phyloP scores from a whole-genome alignment of 129 eudicot species.

The Flaveria trinervia region DNA sequence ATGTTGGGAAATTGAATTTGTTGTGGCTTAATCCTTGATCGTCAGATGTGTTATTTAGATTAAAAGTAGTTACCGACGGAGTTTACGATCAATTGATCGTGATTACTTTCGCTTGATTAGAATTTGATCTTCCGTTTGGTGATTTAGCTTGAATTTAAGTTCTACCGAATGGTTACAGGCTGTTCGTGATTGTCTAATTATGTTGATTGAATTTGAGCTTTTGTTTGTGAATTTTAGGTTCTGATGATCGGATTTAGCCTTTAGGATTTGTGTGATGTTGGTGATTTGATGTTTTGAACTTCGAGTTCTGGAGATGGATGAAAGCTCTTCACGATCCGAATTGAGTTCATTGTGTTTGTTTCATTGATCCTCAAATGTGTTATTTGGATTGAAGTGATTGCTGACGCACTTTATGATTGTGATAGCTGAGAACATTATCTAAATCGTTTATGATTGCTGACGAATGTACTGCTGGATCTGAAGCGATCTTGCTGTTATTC shows the following conservation, averaged over 20 bases:
- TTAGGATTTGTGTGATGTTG: background rate
- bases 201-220: background rate
- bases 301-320: background rate
- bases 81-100: too few species aligned
- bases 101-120: too few species aligned
- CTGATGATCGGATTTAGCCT: conserved; percentile 1
- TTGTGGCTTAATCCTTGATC: too few species aligned
- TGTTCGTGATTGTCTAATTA: too few species aligned
- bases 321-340: background rate
- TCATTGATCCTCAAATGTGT: background rate
- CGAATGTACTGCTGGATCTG: conserved; percentile 6
- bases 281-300: conserved; percentile 18
- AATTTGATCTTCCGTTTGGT: too few species aligned
- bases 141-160: too few species aligned
- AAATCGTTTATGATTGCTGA: background rate
- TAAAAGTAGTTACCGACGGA: too few species aligned
- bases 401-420: background rate
- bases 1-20: too few species aligned
- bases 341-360: background rate
- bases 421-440: background rate
- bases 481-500: conserved; percentile 17
- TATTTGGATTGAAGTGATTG: conserved; percentile 10
- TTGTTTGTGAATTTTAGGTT: background rate
- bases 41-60: too few species aligned
- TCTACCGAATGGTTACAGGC: too few species aligned